Evolutionary conservation across 2,329 filamentous ascomycete species (phyloP).

Genomic region (Stagonosporopsis cucurbitacearum): DNA sequence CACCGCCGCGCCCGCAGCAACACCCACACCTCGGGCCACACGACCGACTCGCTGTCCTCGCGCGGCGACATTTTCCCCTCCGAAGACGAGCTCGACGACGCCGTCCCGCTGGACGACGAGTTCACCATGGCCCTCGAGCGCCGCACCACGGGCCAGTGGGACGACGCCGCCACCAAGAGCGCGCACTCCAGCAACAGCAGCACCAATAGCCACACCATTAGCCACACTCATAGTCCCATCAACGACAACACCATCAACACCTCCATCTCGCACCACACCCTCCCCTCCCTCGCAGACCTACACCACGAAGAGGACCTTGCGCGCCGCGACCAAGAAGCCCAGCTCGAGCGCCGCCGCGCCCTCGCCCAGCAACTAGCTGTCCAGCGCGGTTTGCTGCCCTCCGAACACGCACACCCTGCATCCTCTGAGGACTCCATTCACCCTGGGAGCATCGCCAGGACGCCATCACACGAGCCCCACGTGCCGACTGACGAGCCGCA

Average conservation of each 20-base stretch:
- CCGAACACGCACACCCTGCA: no score
- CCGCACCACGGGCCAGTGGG: slow-evolving; percentile 62
- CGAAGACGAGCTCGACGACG: slow-evolving; percentile 85
- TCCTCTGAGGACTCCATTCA: no score
- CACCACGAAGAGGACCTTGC: slow-evolving; percentile 64
- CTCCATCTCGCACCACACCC: not conserved
- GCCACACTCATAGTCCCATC: not conserved
- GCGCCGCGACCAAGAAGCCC: slow-evolving; percentile 62
- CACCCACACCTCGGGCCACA: slow-evolving; percentile 80
- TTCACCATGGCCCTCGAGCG: slow-evolving; percentile 84
- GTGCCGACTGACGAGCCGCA: not conserved
- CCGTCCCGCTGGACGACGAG: slow-evolving; percentile 89
- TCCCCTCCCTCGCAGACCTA: slow-evolving; percentile 61
- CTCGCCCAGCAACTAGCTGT: slow-evolving; percentile 63
- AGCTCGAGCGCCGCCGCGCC: slow-evolving; percentile 60
- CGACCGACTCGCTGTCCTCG: slow-evolving; percentile 84
- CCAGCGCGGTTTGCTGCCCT: slow-evolving; percentile 57
- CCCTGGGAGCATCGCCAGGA: slow-evolving; percentile 4
- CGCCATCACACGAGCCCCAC: not conserved
- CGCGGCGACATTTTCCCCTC: slow-evolving; percentile 90
- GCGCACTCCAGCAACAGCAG: slow-evolving; percentile 54
- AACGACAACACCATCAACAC: not conserved
- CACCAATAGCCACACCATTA: slow-evolving; percentile 32
- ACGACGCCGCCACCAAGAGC: slow-evolving; percentile 76
- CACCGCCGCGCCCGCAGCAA: slow-evolving; percentile 71